Conservation (phyloP, 148 eudicot genomes). For the Rhododendron mucronatum region DNA sequence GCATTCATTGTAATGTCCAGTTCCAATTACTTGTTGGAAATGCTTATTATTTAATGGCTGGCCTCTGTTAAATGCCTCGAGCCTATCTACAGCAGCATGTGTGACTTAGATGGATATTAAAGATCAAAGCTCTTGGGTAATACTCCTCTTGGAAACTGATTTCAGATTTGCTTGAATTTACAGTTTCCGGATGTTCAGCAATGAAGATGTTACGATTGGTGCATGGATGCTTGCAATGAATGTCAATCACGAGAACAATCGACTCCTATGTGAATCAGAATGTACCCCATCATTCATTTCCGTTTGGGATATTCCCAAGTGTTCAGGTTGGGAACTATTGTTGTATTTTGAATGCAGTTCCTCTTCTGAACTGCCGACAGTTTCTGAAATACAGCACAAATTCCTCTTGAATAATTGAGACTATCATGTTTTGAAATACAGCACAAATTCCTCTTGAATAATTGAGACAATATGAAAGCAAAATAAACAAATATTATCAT, state of each 20-base stretch:
- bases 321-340: slow-evolving; percentile 62
- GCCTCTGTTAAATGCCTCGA: neutral
- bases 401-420: too few relatives aligned
- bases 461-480: neutral
- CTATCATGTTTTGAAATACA: too few relatives aligned
- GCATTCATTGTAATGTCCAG: neutral
- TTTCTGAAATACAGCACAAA: neutral
- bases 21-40: neutral
- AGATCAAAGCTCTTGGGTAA: neutral
- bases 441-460: neutral
- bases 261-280: slow-evolving; percentile 56
- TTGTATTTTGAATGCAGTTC: neutral
- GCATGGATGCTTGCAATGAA: slow-evolving; percentile 99
- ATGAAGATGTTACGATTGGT: slow-evolving; percentile 94
- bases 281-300: slow-evolving; percentile 75
- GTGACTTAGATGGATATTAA: neutral
- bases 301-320: slow-evolving; percentile 98
- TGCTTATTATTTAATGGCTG: neutral
- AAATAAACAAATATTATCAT: neutral
- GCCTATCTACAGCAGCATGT: neutral
- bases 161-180: slow-evolving; percentile 18
- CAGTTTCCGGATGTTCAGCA: slow-evolving; percentile 97
- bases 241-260: slow-evolving; percentile 80
- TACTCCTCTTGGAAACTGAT: neutral
- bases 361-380: neutral